phyloP scores from a whole-genome alignment of 805 yeast genomes.

The Pichia manshurica region DNA sequence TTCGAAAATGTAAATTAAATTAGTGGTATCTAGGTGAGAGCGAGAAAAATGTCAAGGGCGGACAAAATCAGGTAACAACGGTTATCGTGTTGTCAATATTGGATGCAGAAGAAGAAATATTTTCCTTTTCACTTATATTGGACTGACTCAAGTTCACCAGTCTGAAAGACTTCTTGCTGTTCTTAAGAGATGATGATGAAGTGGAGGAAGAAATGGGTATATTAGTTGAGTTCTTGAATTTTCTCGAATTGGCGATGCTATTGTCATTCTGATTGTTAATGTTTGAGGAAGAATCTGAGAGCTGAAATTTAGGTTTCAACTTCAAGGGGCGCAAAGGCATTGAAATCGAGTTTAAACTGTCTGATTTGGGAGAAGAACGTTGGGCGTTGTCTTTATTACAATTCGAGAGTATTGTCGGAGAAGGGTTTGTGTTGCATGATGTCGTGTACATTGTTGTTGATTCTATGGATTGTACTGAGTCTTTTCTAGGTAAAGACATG shows the following conservation, averaged over 20 bases:
- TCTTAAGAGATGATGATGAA: conserved; percentile 1
- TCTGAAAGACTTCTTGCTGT: conserved; percentile 2
- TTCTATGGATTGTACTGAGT: conserved; percentile 8
- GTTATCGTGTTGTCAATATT: no score
- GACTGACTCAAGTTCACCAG: background rate
- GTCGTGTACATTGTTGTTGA: conserved; percentile 17
- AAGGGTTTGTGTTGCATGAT: background rate
- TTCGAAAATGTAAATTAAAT: no score
- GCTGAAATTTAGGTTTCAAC: conserved; percentile 9
- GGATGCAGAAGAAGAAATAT: no score
- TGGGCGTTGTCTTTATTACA: background rate
- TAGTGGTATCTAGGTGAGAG: no score
- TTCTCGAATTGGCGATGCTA: background rate
- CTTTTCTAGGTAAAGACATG: conserved; percentile 21
- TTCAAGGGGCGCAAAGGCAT: conserved; percentile 16
- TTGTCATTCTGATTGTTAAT: background rate
- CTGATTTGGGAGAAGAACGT: background rate
- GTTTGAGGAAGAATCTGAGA: background rate
- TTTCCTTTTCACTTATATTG: background rate
- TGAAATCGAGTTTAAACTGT: background rate
- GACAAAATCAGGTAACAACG: no score
- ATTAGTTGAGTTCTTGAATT: background rate
- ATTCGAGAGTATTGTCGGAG: background rate
- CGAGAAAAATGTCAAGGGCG: no score
- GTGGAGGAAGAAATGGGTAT: conserved; percentile 8